A percentile compares a stretch with the other conserved stretches of the same genome.
These are phyloP conservation scores for Leccinum angustisporum DNA, from an alignment of 1,284 basidiomycete genomes.

Conservation along the genomic window DNA sequence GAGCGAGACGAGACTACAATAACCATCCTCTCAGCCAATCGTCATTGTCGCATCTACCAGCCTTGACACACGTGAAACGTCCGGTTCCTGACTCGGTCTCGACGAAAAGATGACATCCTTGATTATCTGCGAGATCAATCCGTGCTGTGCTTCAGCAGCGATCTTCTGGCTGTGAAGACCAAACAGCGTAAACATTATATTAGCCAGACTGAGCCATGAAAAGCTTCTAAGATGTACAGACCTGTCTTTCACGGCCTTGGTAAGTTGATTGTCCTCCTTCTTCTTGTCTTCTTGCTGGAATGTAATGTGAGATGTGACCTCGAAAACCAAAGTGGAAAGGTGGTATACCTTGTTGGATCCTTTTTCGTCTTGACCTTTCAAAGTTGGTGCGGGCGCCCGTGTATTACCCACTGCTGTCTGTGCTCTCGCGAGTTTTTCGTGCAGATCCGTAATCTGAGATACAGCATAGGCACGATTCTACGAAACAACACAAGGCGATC, in stretches of 20 bases:
- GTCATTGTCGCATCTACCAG: constrained; percentile 43
- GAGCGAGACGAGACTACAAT: neutral
- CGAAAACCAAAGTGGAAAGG: neutral
- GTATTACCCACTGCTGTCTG: constrained; percentile 55
- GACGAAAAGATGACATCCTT: constrained; percentile 84
- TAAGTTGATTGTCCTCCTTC: constrained; percentile 74
- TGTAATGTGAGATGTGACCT: neutral
- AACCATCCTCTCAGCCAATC: constrained; percentile 20
- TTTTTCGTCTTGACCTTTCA: constrained; percentile 49
- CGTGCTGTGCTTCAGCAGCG: constrained; percentile 86
- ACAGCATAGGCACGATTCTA: constrained; percentile 93
- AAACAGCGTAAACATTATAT: neutral
- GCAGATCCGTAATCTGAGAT: constrained; percentile 85
- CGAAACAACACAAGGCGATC: neutral
- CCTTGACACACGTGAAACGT: constrained; percentile 30
- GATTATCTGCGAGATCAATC: constrained; percentile 84
- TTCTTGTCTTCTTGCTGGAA: constrained; percentile 65
- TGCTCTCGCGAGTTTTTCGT: constrained; percentile 79
- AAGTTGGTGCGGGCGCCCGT: constrained; percentile 50
- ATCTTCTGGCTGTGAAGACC: constrained; percentile 67
- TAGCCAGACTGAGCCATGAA: neutral
- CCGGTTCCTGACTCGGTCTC: constrained; percentile 43
- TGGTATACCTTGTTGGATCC: constrained; percentile 32
- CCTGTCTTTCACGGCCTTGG: constrained; percentile 85
- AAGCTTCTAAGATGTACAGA: constrained; percentile 38